Percentiles rank a stretch among this genome's conserved stretches.
Conservation (phyloP, 2,329 filamentous ascomycete genomes). For the Verticillium longisporum region DNA sequence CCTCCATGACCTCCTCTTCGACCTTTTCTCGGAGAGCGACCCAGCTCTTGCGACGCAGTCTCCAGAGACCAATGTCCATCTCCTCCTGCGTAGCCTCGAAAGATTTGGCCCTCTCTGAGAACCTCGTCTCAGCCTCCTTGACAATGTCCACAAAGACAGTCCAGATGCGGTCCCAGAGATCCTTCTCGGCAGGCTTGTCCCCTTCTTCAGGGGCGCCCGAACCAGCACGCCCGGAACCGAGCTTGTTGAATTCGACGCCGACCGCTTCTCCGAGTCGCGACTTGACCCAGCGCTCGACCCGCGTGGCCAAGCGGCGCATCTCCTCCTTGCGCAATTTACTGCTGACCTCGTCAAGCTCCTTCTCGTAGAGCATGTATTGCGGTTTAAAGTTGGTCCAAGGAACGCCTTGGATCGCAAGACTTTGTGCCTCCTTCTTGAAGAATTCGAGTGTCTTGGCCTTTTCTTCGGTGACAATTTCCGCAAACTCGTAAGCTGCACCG, state of each 20-base stretch:
- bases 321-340: slow-evolving; percentile 83
- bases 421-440: slow-evolving; percentile 71
- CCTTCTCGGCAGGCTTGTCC: slow-evolving; percentile 72
- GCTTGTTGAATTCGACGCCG: slow-evolving; percentile 90
- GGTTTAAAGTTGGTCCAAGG: slow-evolving; percentile 83
- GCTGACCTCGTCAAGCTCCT: slow-evolving; percentile 87
- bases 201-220: slow-evolving; percentile 72
- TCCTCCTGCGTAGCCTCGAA: slow-evolving; percentile 90
- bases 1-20: slow-evolving; percentile 97
- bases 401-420: slow-evolving; percentile 70
- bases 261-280: slow-evolving; percentile 81
- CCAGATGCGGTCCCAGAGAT: slow-evolving; percentile 97
- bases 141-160: slow-evolving; percentile 75
- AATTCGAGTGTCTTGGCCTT: slow-evolving; percentile 68
- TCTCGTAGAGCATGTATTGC: slow-evolving; percentile 73
- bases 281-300: slow-evolving; percentile 90
- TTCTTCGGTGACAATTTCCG: slow-evolving; percentile 81
- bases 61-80: slow-evolving; percentile 88
- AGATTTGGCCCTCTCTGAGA: slow-evolving; percentile 82
- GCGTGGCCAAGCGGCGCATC: slow-evolving; percentile 84
- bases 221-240: slow-evolving; percentile 81
- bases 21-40: slow-evolving; percentile 82
- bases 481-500: slow-evolving; percentile 86
- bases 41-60: slow-evolving; percentile 90
- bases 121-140: slow-evolving; percentile 75